These are phyloP conservation scores for Cyberlindnera suaveolens DNA, from an alignment of 805 yeast genomes.

Conservation along the genomic window DNA sequence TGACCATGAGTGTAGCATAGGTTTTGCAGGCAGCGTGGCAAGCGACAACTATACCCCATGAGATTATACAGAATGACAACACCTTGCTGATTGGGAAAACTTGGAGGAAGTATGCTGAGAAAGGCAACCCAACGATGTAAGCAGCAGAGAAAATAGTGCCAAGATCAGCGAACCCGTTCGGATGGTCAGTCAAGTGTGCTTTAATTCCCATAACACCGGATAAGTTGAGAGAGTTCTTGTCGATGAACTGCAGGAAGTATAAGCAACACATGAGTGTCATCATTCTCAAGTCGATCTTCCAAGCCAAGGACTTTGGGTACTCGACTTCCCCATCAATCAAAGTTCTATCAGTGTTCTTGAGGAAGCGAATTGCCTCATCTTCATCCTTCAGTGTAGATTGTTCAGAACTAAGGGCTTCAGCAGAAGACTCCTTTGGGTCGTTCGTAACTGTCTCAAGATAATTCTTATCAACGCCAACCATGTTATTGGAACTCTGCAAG, in stretches of 20 bases:
- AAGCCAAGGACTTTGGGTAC: slow-evolving; percentile 1
- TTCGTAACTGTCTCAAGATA: too few species aligned
- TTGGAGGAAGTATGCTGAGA: slow-evolving; percentile 39
- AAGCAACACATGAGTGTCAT: slow-evolving; percentile 36
- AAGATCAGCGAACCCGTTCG: slow-evolving; percentile 42
- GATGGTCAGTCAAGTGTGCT: slow-evolving; percentile 31
- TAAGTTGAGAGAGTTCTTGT: slow-evolving; percentile 47
- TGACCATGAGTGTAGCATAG: slow-evolving; percentile 46
- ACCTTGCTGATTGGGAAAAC: slow-evolving; percentile 45
- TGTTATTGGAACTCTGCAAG: too few species aligned
- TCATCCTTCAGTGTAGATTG: slow-evolving; percentile 2
- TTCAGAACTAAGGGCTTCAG: background rate
- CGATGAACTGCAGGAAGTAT: slow-evolving; percentile 50
- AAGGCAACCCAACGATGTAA: slow-evolving; percentile 45
- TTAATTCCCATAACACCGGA: slow-evolving; percentile 62
- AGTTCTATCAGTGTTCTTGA: slow-evolving; percentile 3
- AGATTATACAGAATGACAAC: slow-evolving; percentile 35
- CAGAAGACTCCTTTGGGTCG: too few species aligned
- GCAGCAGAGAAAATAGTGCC: slow-evolving; percentile 47
- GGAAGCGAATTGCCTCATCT: slow-evolving; percentile 16
- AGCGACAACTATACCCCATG: slow-evolving; percentile 46
- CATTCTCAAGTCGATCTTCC: slow-evolving; percentile 11
- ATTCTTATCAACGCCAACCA: too few species aligned
- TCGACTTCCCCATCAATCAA: background rate
- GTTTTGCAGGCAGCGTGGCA: slow-evolving; percentile 43